Percentiles rank a stretch among this genome's conserved stretches.
phyloP scores from a whole-genome alignment of 75 land plant genomes.

The Cunninghamia lanceolata region DNA sequence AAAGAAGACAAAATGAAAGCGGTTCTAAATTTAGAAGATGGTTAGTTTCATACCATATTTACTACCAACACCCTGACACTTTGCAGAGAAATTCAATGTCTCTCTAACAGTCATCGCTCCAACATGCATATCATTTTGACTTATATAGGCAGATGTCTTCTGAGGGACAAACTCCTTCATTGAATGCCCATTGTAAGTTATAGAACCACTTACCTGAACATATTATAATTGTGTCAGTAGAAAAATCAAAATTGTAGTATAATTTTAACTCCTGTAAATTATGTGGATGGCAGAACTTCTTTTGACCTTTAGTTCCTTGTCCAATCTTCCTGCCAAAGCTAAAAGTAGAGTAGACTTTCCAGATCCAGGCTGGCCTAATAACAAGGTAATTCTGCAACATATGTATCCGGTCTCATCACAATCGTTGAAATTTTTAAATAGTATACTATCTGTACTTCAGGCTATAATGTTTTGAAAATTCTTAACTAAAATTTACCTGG shows the following conservation, averaged over 20 bases:
- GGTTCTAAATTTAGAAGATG: not conserved
- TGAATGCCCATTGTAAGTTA: slow-evolving; percentile 60
- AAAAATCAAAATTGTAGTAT: not conserved
- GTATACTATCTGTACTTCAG: too few relatives aligned
- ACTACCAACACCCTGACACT: slow-evolving; percentile 87
- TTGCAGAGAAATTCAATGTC: slow-evolving; percentile 81
- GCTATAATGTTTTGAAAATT: too few relatives aligned
- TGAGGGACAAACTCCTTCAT: slow-evolving; percentile 68
- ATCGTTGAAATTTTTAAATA: not conserved
- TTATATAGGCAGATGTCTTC: slow-evolving; percentile 74
- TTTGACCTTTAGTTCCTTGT: not conserved
- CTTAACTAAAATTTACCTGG: too few relatives aligned
- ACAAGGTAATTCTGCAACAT: slow-evolving; percentile 60
- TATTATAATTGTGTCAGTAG: not conserved
- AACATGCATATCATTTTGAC: slow-evolving; percentile 71
- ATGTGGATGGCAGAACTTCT: not conserved
- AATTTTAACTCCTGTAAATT: too few relatives aligned
- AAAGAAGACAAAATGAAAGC: not conserved
- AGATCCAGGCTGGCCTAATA: slow-evolving; percentile 27
- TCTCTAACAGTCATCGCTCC: slow-evolving; percentile 89
- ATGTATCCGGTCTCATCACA: not conserved
- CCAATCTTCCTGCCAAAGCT: slow-evolving; percentile 27
- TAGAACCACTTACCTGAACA: slow-evolving; percentile 41
- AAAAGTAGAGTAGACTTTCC: too few relatives aligned
- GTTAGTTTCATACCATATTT: slow-evolving; percentile 45